Evolutionary conservation across 768 basidiomycete genomes (phyloP), one percentile per base, ranked within the genome.

Genomic region (Tylopilus felleus): DNA sequence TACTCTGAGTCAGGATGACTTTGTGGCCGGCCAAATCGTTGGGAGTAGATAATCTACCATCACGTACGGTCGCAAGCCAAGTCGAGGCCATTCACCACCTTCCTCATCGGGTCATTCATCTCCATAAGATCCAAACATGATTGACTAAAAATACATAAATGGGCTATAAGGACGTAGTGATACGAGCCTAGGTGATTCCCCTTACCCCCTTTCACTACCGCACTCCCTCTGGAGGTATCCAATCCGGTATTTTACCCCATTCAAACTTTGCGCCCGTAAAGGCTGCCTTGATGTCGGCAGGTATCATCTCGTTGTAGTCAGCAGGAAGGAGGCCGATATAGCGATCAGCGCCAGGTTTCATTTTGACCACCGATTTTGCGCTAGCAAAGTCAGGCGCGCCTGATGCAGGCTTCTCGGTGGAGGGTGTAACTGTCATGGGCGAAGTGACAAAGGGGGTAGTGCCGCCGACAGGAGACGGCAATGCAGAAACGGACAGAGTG

Each of bases 211-310:
- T 19, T 7, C 21, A 33, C 71, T 73, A 84, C 52, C 84, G 73
- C 53, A 84, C 63, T 62, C 83, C 80, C 49, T 80, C 60, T 9
- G 87, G 89, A 36, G 88, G 89, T 52, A 85, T 74, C 82, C 83
- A 89, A 53, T 88, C 86, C 1, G 88, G 88, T 44, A 91, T 76
- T 55, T 78, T 78, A 65, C 84, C 81, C 77, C 81, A 86, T 62
- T 82, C 82, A 60, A 90, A 91, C 68, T 70, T 81, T 50, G 73
- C 71, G 19, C 69, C 69, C 57, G 72, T 63, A 61, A 89, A 90
- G 38, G 83, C 83, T 7, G 78, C 77, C 60, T 75, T 65, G 49
- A 74, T 79, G 6, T 61, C 63, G 45, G 72, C 63, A 2, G 89
- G 86, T 23, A 90, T 59, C 19, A 80, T 65, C 47, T 79, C 70